Percentiles rank a stretch among this genome's conserved stretches.
Conservation (phyloP, 2,329 filamentous ascomycete species). For the Ophiostoma tasmaniense region DNA sequence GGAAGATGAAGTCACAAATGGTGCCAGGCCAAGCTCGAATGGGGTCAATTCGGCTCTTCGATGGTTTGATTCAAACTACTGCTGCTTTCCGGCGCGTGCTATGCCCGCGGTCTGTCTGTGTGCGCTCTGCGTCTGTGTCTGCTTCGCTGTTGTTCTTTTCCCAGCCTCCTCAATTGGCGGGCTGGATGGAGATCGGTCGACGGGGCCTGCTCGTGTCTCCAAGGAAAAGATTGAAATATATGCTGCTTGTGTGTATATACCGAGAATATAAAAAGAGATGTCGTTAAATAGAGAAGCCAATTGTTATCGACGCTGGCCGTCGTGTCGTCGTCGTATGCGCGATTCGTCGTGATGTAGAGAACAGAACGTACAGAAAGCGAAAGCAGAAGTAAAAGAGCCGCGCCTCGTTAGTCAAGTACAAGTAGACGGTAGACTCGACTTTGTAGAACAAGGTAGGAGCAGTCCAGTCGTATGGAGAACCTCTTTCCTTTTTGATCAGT, state of each 20-base stretch:
- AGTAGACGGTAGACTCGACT: background rate
- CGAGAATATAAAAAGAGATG: background rate
- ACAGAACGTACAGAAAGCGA: background rate
- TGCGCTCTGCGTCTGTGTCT: background rate
- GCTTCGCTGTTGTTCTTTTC: slow-evolving; percentile 2
- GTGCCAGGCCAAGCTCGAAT: background rate
- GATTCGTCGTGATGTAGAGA: background rate
- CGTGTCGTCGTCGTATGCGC: background rate
- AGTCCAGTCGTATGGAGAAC: background rate
- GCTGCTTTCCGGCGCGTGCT: background rate
- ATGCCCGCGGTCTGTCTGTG: background rate
- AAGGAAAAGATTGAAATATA: background rate
- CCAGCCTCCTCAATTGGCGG: slow-evolving; percentile 15
- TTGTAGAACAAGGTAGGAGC: background rate
- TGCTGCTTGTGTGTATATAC: background rate
- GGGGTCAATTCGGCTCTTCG: background rate
- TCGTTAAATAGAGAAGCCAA: background rate
- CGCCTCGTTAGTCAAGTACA: background rate
- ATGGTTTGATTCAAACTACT: background rate
- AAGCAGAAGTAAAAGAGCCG: background rate
- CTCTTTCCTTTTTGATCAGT: slow-evolving; percentile 1
- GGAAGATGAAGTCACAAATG: background rate
- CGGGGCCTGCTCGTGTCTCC: background rate
- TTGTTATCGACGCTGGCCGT: background rate
- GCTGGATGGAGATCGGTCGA: background rate